phyloP scores from a whole-genome alignment of 1,284 basidiomycete species.

The Tylopilus sp. region DNA sequence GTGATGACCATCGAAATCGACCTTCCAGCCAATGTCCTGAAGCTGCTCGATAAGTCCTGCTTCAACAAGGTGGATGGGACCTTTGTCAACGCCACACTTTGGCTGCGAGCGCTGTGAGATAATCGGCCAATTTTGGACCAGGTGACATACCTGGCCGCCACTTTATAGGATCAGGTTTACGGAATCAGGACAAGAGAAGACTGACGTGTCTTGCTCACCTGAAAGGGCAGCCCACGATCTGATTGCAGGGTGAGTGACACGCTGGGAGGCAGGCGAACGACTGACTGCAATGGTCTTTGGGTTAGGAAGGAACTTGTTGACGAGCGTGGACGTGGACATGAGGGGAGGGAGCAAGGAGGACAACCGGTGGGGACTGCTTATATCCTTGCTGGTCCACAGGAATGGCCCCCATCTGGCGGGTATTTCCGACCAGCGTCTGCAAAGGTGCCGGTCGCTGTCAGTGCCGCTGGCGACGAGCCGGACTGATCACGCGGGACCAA shows the following conservation, averaged over 20 bases:
- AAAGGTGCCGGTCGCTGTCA: no score
- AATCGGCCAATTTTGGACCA: background rate
- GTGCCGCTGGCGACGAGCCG: background rate
- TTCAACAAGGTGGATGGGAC: constrained; percentile 83
- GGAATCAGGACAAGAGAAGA: constrained; percentile 13
- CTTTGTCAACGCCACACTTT: constrained; percentile 85
- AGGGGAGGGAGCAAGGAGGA: background rate
- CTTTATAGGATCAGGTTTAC: constrained; percentile 35
- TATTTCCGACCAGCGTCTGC: no score
- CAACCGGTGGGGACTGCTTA: constrained; percentile 4
- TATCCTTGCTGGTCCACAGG: background rate
- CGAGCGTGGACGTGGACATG: constrained; percentile 31
- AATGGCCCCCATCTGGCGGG: no score
- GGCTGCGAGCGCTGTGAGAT: constrained; percentile 42
- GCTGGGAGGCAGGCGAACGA: background rate
- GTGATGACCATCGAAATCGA: constrained; percentile 86
- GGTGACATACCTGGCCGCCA: constrained; percentile 52
- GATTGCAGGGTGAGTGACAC: constrained; percentile 4
- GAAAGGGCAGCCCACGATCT: constrained; percentile 78
- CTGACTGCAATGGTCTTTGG: constrained; percentile 56
- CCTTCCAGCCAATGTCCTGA: constrained; percentile 81
- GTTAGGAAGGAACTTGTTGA: constrained; percentile 55
- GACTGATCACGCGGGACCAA: background rate
- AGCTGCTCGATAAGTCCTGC: constrained; percentile 83
- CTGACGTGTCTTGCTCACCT: constrained; percentile 43